Evolutionary conservation across 805 yeast species (phyloP).

Genomic region (Monosporozyma aquatica): DNA sequence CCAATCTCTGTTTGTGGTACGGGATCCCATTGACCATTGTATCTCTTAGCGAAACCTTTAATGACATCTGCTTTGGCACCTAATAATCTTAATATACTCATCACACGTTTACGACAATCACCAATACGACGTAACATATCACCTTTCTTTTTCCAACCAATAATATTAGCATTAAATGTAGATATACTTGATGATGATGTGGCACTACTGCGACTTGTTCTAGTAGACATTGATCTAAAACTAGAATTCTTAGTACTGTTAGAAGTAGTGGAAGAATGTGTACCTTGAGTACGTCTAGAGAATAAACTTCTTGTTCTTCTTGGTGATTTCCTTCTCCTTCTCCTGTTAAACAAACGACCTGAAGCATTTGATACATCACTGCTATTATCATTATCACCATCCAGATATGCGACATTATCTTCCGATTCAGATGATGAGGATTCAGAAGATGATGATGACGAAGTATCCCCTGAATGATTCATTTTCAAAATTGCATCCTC

Average conservation of each 20-base stretch:
- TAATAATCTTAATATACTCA: conserved; percentile 75
- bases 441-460: conserved; percentile 31
- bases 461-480: conserved; percentile 57
- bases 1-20: conserved; percentile 83
- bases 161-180: conserved; percentile 33
- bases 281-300: neutral
- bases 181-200: conserved; percentile 28
- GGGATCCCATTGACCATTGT: conserved; percentile 74
- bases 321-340: neutral
- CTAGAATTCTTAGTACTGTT: conserved; percentile 7
- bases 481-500: conserved; percentile 83
- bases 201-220: conserved; percentile 23
- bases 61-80: conserved; percentile 97
- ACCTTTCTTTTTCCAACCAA: conserved; percentile 86
- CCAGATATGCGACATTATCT: conserved; percentile 4
- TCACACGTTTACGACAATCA: conserved; percentile 87
- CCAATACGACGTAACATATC: conserved; percentile 93
- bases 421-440: conserved; percentile 12
- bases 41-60: conserved; percentile 86
- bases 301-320: neutral
- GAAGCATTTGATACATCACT: conserved; percentile 12
- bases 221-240: conserved; percentile 2
- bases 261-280: conserved; percentile 11
- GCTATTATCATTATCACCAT: neutral
- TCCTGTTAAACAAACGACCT: neutral